phyloP scores from a whole-genome alignment of 1,139 yeast genomes.

The Debaryomyces sp. region DNA sequence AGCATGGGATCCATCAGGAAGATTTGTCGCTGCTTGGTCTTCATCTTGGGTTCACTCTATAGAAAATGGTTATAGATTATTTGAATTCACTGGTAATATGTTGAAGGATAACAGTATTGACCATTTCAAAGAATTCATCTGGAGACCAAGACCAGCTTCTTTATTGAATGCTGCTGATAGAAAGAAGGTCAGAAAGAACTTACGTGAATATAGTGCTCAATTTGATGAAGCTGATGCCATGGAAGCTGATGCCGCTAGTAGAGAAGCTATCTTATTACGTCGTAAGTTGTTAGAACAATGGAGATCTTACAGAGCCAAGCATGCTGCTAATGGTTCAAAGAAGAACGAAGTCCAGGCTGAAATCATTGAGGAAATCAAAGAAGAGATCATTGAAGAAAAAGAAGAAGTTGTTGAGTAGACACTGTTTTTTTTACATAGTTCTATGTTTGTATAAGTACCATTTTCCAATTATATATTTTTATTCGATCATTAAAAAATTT shows the following conservation, averaged over 20 bases:
- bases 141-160: conserved; percentile 97
- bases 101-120: conserved; percentile 77
- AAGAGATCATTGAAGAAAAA: conserved; percentile 72
- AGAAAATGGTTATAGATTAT: conserved; percentile 89
- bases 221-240: conserved; percentile 95
- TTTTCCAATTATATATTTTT: conserved; percentile 4
- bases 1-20: conserved; percentile 96
- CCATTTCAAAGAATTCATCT: conserved; percentile 83
- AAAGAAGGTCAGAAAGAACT: conserved; percentile 88
- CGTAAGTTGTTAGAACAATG: conserved; percentile 84
- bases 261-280: conserved; percentile 86
- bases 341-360: conserved; percentile 62
- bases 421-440: conserved; percentile 1
- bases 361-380: conserved; percentile 66
- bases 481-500: not conserved
- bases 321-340: conserved; percentile 51
- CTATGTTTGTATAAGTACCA: conserved; percentile 4
- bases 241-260: conserved; percentile 93
- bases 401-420: conserved; percentile 72
- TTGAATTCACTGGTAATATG: conserved; percentile 78
- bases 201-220: conserved; percentile 87
- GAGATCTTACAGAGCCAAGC: conserved; percentile 72
- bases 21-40: conserved; percentile 87
- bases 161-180: conserved; percentile 74
- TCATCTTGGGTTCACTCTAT: conserved; percentile 82